A percentile compares a stretch with the other conserved stretches of the same genome.
These are phyloP conservation scores for Microbotryomycetes sp. DNA, from an alignment of 1,284 basidiomycete species.

Conservation along the genomic window DNA sequence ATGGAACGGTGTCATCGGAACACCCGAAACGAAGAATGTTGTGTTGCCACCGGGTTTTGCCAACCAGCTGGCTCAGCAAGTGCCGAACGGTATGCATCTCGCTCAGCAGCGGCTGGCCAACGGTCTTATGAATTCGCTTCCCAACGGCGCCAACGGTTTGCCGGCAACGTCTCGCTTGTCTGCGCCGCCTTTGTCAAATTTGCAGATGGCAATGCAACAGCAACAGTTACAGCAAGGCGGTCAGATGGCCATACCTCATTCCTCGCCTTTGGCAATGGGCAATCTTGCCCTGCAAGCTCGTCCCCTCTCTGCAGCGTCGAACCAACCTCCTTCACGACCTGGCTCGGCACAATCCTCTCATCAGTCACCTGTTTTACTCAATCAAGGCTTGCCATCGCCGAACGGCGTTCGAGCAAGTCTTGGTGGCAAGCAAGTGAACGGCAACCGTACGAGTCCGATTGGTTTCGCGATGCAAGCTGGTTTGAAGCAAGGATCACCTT, in stretches of 20 bases:
- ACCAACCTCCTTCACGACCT: constrained; percentile 6
- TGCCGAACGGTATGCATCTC: constrained; percentile 9
- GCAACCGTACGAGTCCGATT: background rate
- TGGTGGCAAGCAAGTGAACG: background rate
- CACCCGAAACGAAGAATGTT: background rate
- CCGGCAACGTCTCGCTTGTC: constrained; percentile 29
- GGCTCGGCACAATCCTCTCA: constrained; percentile 10
- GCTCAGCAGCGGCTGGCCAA: constrained; percentile 8
- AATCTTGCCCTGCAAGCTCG: background rate
- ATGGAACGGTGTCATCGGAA: constrained; percentile 12
- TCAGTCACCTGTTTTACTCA: constrained; percentile 2
- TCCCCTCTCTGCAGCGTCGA: background rate
- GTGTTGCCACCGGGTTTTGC: background rate
- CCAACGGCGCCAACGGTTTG: constrained; percentile 21
- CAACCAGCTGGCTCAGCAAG: background rate
- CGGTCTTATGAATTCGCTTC: constrained; percentile 7
- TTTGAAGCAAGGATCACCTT: background rate
- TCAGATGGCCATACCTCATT: constrained; percentile 1
- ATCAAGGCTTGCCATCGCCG: constrained; percentile 1
- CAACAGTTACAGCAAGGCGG: constrained; percentile 6
- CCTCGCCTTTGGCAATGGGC: background rate
- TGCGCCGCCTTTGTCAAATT: constrained; percentile 20
- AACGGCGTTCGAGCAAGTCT: background rate
- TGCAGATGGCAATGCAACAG: constrained; percentile 21
- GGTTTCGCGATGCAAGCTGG: constrained; percentile 4